Evolutionary conservation across 179 eudicot genomes (phyloP).

Genomic region (Actinidia chinensis): DNA sequence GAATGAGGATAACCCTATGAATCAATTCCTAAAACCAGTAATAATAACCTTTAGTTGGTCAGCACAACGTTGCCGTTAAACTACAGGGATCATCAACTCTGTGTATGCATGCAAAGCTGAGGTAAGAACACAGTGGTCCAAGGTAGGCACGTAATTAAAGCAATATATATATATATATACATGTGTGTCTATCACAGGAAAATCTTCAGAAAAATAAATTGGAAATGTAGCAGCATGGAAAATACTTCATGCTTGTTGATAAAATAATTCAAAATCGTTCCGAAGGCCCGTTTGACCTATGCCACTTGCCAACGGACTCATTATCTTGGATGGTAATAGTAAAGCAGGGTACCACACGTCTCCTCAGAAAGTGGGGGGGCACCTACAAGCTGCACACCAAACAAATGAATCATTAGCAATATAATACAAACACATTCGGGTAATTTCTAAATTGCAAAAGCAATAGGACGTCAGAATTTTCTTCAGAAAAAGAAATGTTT

Average conservation of each 20-base stretch:
- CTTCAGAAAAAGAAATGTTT: neutral
- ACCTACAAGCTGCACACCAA: constrained; percentile 83
- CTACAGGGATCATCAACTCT: constrained; percentile 90
- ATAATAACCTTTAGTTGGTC: constrained; percentile 96
- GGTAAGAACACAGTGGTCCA: neutral
- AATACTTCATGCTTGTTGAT: constrained; percentile 91
- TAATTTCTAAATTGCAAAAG: neutral
- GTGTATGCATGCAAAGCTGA: constrained; percentile 97
- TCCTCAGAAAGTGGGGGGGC: constrained; percentile 90
- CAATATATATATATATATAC: neutral
- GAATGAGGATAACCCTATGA: neutral
- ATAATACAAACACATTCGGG: neutral
- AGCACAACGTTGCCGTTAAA: constrained; percentile 88
- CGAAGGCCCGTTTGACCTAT: constrained; percentile 81
- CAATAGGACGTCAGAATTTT: too few relatives aligned
- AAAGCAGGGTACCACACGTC: constrained; percentile 80
- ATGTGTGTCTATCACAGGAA: too few relatives aligned
- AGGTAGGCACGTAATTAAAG: neutral
- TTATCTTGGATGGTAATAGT: constrained; percentile 94
- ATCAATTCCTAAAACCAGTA: constrained; percentile 1
- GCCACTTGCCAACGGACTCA: constrained; percentile 99
- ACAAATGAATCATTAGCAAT: constrained; percentile 7
- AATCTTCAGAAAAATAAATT: neutral
- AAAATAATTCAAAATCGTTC: constrained; percentile 92
- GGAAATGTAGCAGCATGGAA: constrained; percentile 12